A percentile compares a stretch with the other conserved stretches of the same genome.
phyloP scores from a whole-genome alignment of 805 yeast genomes.

The Hanseniaspora occidentalis region DNA sequence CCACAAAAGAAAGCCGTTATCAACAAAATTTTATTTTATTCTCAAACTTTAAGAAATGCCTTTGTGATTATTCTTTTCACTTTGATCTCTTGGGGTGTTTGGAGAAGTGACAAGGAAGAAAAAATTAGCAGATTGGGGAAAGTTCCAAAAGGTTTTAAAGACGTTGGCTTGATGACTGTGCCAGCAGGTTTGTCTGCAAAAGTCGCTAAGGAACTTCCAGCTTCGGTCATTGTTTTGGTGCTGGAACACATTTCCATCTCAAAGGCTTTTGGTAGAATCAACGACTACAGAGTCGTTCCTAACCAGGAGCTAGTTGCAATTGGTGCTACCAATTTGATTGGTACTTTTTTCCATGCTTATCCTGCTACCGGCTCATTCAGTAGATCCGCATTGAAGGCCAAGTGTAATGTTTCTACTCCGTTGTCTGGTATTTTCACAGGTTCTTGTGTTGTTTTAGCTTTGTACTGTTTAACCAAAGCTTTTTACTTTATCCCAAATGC shows the following conservation, averaged over 20 bases:
- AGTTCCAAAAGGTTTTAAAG: conserved; percentile 72
- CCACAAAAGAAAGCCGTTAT: conserved; percentile 11
- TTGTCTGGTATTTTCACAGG: conserved; percentile 88
- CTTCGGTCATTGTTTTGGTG: conserved; percentile 68
- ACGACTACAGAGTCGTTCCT: conserved; percentile 82
- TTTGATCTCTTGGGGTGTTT: conserved; percentile 66
- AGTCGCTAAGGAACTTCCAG: conserved; percentile 72
- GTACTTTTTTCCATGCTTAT: conserved; percentile 86
- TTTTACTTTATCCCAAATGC: conserved; percentile 89
- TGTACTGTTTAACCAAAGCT: conserved; percentile 71
- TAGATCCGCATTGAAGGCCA: conserved; percentile 86
- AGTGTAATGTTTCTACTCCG: conserved; percentile 93
- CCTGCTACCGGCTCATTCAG: conserved; percentile 96
- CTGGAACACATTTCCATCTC: conserved; percentile 90
- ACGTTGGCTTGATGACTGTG: conserved; percentile 60
- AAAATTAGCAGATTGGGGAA: conserved; percentile 51
- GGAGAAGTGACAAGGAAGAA: conserved; percentile 34
- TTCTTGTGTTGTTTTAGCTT: conserved; percentile 72
- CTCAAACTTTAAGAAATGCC: conserved; percentile 69
- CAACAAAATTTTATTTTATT: conserved; percentile 47
- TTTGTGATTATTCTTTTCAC: conserved; percentile 73
- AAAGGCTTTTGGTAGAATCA: conserved; percentile 84
- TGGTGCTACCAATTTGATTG: conserved; percentile 81
- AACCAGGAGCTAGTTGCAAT: conserved; percentile 92
- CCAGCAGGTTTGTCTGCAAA: conserved; percentile 46